These are phyloP conservation scores for Globisporangium radiosum DNA, from an alignment of 352 stramenopile species.

Conservation along the genomic window DNA sequence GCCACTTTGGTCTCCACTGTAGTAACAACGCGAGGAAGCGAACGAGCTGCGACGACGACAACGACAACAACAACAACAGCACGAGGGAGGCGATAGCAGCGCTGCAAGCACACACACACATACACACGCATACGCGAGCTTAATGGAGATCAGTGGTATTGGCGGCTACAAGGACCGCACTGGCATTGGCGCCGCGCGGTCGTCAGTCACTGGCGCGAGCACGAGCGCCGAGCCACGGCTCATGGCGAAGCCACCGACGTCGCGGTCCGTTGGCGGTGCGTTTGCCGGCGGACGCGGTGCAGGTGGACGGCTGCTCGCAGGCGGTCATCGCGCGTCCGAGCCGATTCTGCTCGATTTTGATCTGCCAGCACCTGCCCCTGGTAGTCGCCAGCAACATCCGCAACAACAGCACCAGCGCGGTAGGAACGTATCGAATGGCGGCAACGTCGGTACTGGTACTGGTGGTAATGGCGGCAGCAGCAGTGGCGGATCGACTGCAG, in stretches of 20 bases:
- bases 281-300: not conserved
- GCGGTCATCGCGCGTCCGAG: conserved; percentile 10
- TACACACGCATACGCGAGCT: too few species aligned
- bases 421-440: not conserved
- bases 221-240: not conserved
- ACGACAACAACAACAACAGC: not conserved
- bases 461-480: not conserved
- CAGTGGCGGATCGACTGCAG: not conserved
- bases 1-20: not conserved
- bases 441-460: not conserved
- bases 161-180: conserved; percentile 3
- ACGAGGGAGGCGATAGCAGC: too few species aligned
- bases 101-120: too few species aligned
- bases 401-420: not conserved
- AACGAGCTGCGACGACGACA: too few species aligned
- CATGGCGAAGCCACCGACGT: not conserved
- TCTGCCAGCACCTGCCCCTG: conserved; percentile 1
- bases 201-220: not conserved
- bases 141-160: conserved; percentile 12
- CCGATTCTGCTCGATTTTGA: conserved; percentile 13
- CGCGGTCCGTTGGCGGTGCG: conserved; percentile 3
- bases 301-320: not conserved
- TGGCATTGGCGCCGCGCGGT: not conserved
- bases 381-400: not conserved
- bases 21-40: not conserved